Evolutionary conservation across 352 stramenopile genomes (phyloP).

Genomic region (Phytophthora multivora): DNA sequence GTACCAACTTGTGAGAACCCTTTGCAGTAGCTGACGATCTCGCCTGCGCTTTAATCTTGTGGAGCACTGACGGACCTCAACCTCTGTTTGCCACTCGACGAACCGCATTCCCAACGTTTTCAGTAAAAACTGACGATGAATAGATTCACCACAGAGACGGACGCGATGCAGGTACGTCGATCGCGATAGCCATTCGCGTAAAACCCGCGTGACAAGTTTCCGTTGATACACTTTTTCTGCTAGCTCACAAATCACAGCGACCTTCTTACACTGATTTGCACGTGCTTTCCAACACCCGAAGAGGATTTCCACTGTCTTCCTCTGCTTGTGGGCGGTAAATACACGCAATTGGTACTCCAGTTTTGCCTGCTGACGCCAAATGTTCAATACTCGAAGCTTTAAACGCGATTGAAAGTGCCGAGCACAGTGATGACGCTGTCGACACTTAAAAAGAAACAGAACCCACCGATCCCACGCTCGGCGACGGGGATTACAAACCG

Average conservation of each 20-base stretch:
- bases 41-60: slow-evolving; percentile 1
- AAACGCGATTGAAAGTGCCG: slow-evolving; percentile 4
- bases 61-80: slow-evolving; percentile 9
- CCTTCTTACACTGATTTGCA: slow-evolving; percentile 32
- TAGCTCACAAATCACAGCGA: slow-evolving; percentile 24
- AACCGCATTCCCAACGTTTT: slow-evolving; percentile 13
- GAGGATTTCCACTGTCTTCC: not conserved
- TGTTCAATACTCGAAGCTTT: slow-evolving; percentile 17
- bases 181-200: slow-evolving; percentile 27
- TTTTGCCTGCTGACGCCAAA: slow-evolving; percentile 20
- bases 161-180: slow-evolving; percentile 7
- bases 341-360: slow-evolving; percentile 5
- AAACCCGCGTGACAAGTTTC: slow-evolving; percentile 22
- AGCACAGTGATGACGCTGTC: slow-evolving; percentile 10
- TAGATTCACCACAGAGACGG: slow-evolving; percentile 10
- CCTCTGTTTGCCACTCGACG: slow-evolving; percentile 14
- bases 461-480: slow-evolving; percentile 37
- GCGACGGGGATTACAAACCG: slow-evolving; percentile 34
- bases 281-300: slow-evolving; percentile 34
- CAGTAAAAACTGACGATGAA: slow-evolving; percentile 5
- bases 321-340: not conserved
- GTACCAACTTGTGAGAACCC: slow-evolving; percentile 24
- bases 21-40: slow-evolving; percentile 1
- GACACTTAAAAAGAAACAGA: slow-evolving; percentile 12
- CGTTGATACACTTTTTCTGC: slow-evolving; percentile 22